Evolutionary conservation across 2,329 filamentous ascomycete genomes (phyloP).

Genomic region (Escovopsis sp.): DNA sequence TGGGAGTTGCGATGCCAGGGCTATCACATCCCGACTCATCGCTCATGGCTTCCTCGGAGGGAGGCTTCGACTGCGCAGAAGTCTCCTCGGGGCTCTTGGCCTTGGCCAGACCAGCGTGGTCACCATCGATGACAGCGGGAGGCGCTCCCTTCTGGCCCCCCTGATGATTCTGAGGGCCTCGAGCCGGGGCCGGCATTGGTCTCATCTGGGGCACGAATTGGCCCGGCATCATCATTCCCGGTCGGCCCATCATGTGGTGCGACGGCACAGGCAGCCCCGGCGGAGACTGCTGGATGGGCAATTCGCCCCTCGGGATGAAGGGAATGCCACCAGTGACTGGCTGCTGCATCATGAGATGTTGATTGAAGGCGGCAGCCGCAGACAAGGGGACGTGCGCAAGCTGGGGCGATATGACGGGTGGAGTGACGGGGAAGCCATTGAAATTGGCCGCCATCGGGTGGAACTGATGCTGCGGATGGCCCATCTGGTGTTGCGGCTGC

Average conservation of each 20-base stretch:
- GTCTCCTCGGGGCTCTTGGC: slow-evolving; percentile 1
- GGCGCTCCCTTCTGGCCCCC: neutral
- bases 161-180: too few species aligned
- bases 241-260: neutral
- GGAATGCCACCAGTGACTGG: neutral
- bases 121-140: too few species aligned
- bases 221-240: neutral
- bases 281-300: neutral
- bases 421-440: neutral
- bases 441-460: neutral
- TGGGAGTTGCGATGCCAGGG: slow-evolving; percentile 1
- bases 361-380: neutral
- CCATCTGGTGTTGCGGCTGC: neutral
- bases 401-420: neutral
- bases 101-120: neutral
- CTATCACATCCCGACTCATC: slow-evolving; percentile 1
- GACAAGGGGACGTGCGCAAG: neutral
- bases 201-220: neutral
- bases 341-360: neutral
- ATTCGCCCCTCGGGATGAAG: neutral
- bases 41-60: slow-evolving; percentile 13
- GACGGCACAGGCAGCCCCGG: neutral
- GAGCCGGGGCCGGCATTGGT: too few species aligned
- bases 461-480: neutral
- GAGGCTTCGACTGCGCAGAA: slow-evolving; percentile 15